Base-by-base conservation (phyloP, 78 protist species). In the Guillardia theta region DNA sequence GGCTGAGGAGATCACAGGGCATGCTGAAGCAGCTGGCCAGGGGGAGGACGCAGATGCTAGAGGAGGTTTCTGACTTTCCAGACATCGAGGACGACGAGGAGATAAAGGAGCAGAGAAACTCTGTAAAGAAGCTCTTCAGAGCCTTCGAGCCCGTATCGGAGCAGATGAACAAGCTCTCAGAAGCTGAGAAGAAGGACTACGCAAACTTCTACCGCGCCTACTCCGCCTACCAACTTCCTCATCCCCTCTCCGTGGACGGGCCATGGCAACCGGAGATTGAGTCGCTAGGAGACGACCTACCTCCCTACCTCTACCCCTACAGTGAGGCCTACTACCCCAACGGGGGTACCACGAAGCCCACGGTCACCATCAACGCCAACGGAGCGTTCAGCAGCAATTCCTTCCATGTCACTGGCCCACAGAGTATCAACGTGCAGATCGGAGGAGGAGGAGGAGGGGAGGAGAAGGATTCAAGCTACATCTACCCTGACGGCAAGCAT, bases 131-230 rank as follows among this genome's bases (percentile, higher is more conserved):
- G 39, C 70, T 58, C 4, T 58, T 27, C 70, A 30, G 27, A 24
- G 39, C 70, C 27, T 30, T 58, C 27, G 70, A 58, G 70, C 70
- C 70, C 39, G 39, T 58, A 8, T 24, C 21, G 70, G 70, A 58
- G 70, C 70, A 58, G 70, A 30, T 24, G 27, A 30, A 58, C 39
- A 24, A 30, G n/a, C n/a, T n/a, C n/a, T n/a, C n/a, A 24, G 27
- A 30, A 24, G 70, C 70, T 8, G 70, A 58, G 70, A 6, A 58
- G 70, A 8, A 58, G 70, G 70, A 58, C 70, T 70, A 70, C 41
- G 87, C 87, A 3, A 43, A 70, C 87, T 70, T 70, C 87, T 70
- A 70, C 87, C 87, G 87, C 41, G 87, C 87, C 87, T 70, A 70
- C 87, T 70, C 87, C 87, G 87, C 87, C 0, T 70, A 70, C 87